A percentile compares a stretch with the other conserved stretches of the same genome.
phyloP scores from a whole-genome alignment of 108 stramenopile species.

The Pseudonitzschia delicatissima region DNA sequence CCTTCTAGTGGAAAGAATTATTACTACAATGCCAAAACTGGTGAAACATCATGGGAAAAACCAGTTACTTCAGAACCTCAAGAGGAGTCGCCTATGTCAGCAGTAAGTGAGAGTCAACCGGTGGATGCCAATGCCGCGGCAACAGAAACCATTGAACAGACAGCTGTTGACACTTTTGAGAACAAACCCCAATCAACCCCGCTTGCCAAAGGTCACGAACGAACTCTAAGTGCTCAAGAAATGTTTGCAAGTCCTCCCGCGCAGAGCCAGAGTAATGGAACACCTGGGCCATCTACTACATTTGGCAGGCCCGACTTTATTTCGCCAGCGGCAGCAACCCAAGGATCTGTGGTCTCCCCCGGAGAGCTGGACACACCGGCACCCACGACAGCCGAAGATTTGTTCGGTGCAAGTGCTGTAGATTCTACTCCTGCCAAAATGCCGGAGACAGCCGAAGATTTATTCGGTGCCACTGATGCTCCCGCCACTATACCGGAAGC shows the following conservation, averaged over 20 bases:
- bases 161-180: neutral
- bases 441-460: neutral
- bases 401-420: neutral
- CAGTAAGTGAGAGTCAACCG: neutral
- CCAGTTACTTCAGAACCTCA: slow-evolving; percentile 18
- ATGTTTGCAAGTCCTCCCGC: slow-evolving; percentile 23
- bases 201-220: neutral
- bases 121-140: neutral
- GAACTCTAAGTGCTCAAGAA: slow-evolving; percentile 30
- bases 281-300: neutral
- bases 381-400: neutral
- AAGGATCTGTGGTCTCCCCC: neutral
- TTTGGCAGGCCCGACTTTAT: neutral
- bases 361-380: neutral
- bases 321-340: neutral
- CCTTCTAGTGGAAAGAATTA: slow-evolving; percentile 38
- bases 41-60: slow-evolving; percentile 81
- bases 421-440: neutral
- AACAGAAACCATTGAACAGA: neutral
- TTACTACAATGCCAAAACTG: slow-evolving; percentile 79
- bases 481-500: neutral
- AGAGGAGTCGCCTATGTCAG: neutral
- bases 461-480: neutral
- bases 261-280: neutral
- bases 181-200: neutral